Conservation (phyloP, 2,329 filamentous ascomycete species). For the Sclerotinia minor region DNA sequence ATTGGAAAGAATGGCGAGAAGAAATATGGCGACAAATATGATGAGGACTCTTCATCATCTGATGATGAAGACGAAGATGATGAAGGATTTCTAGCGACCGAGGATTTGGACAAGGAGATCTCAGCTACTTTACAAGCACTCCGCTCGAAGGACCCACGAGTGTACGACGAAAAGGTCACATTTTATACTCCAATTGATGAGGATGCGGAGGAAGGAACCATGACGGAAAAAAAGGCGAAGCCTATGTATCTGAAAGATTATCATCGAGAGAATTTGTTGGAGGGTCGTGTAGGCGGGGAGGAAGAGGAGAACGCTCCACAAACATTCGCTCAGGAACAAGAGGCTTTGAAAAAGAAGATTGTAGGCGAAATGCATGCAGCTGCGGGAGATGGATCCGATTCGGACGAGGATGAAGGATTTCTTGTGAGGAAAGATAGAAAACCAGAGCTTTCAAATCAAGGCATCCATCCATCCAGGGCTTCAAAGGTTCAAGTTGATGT, state of each 20-base stretch:
- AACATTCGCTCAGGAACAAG: slow-evolving; percentile 88
- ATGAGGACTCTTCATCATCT: slow-evolving; percentile 64
- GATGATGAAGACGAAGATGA: slow-evolving; percentile 86
- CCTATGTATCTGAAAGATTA: slow-evolving; percentile 86
- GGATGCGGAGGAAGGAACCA: slow-evolving; percentile 42
- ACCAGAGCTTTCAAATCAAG: slow-evolving; percentile 44
- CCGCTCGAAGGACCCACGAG: slow-evolving; percentile 82
- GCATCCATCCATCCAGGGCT: slow-evolving; percentile 58
- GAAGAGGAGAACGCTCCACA: slow-evolving; percentile 56
- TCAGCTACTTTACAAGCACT: slow-evolving; percentile 85
- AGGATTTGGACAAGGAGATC: slow-evolving; percentile 82
- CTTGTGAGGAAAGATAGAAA: slow-evolving; percentile 67
- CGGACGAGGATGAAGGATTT: slow-evolving; percentile 61
- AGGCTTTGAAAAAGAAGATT: slow-evolving; percentile 74
- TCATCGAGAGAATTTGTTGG: slow-evolving; percentile 84
- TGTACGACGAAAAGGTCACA: slow-evolving; percentile 77
- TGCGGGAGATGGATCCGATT: slow-evolving; percentile 47
- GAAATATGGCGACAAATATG: slow-evolving; percentile 46
- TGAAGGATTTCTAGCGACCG: slow-evolving; percentile 81
- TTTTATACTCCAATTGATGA: slow-evolving; percentile 73
- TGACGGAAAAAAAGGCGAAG: slow-evolving; percentile 68
- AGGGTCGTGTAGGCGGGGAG: slow-evolving; percentile 63
- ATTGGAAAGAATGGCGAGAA: slow-evolving; percentile 42
- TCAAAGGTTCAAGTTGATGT: slow-evolving; percentile 61
- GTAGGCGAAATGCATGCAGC: slow-evolving; percentile 76